These are phyloP conservation scores for Paramecium caudatum DNA, from an alignment of 73 alveolate genomes.

Conservation along the genomic window DNA sequence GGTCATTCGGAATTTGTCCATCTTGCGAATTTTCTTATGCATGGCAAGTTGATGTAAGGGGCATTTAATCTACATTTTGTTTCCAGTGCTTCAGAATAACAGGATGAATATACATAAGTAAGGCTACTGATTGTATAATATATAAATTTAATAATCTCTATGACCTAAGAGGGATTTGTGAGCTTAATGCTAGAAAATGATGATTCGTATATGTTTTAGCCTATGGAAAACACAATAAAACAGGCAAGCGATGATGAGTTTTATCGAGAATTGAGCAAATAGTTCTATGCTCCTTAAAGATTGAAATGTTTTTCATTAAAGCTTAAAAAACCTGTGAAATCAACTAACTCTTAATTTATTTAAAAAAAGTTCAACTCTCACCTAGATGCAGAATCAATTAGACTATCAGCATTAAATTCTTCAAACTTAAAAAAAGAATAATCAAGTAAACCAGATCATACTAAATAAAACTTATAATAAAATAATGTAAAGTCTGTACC, in stretches of 20 bases:
- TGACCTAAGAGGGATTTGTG: conserved; percentile 26
- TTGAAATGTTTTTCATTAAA: not conserved
- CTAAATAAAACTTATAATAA: not conserved
- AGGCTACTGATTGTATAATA: not conserved
- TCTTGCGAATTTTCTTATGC: not conserved
- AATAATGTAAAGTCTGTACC: not conserved
- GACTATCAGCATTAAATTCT: not conserved
- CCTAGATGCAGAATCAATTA: not conserved
- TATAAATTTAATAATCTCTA: conserved; percentile 31
- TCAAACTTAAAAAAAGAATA: no score
- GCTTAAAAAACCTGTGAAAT: not conserved
- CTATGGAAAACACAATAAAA: not conserved
- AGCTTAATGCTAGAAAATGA: conserved; percentile 19
- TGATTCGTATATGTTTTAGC: conserved; percentile 18
- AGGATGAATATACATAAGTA: no score
- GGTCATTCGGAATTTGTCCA: conserved; percentile 34
- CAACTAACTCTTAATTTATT: not conserved
- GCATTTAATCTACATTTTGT: not conserved
- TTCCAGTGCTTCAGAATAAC: conserved; percentile 10
- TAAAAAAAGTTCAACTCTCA: no score
- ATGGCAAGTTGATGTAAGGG: conserved; percentile 51
- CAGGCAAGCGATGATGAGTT: not conserved
- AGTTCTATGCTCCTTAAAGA: conserved; percentile 10
- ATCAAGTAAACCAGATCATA: not conserved
- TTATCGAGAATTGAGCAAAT: not conserved